Evolutionary conservation across 148 eudicot species (phyloP).

Genomic region (Camellia japonica): DNA sequence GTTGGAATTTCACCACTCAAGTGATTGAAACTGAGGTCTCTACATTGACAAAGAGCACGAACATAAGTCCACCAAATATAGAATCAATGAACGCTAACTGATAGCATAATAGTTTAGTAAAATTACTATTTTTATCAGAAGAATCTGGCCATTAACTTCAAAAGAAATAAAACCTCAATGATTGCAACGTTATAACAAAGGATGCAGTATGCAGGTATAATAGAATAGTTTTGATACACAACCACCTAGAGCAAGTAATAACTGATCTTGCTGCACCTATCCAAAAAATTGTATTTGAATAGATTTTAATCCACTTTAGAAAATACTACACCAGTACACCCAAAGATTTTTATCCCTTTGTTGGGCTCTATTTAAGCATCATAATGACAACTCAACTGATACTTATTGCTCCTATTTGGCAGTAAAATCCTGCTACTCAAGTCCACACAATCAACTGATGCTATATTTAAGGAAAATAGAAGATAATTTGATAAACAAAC

Average conservation of each 20-base stretch:
- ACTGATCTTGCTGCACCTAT: background rate
- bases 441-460: background rate
- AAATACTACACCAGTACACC: background rate
- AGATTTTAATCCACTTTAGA: background rate
- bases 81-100: background rate
- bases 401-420: background rate
- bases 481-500: background rate
- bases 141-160: background rate
- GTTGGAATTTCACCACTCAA: constrained; percentile 50
- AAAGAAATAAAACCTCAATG: background rate
- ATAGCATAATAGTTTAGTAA: background rate
- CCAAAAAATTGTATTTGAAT: background rate
- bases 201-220: background rate
- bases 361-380: background rate
- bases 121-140: background rate
- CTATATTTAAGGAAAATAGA: background rate
- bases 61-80: constrained; percentile 7
- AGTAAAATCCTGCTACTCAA: background rate
- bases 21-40: constrained; percentile 56
- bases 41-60: constrained; percentile 12
- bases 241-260: background rate
- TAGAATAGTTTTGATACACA: background rate
- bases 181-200: background rate
- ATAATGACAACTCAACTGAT: background rate
- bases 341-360: background rate